Percentiles rank a stretch among this genome's conserved stretches.
Conservation (phyloP, 805 yeast genomes). For the Metschnikowia bowlesiae region DNA sequence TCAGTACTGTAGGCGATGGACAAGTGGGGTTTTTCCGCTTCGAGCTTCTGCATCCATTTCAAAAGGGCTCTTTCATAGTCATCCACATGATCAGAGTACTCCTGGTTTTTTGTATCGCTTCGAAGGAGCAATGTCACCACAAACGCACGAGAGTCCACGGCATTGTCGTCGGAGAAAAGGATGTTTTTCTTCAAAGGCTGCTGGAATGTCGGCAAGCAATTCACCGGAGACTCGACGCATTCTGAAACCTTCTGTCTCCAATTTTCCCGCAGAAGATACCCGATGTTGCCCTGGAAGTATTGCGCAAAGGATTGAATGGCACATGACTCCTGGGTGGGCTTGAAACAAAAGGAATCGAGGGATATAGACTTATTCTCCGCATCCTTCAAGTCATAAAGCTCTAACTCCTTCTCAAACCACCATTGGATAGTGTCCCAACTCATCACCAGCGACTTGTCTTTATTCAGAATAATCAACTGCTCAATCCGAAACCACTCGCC, state of each 20-base stretch:
- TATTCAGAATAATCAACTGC: constrained; percentile 62
- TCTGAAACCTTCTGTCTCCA: constrained; percentile 55
- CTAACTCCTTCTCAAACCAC: constrained; percentile 82
- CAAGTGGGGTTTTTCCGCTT: constrained; percentile 52
- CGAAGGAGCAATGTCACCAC: constrained; percentile 69
- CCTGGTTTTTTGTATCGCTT: constrained; percentile 43
- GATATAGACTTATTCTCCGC: constrained; percentile 21
- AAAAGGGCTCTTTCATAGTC: constrained; percentile 75
- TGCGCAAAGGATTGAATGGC: constrained; percentile 86
- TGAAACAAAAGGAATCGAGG: constrained; percentile 72
- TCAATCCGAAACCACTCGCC: constrained; percentile 91
- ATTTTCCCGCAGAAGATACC: constrained; percentile 40
- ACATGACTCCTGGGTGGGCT: constrained; percentile 76
- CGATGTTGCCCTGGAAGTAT: constrained; percentile 67
- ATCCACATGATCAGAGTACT: constrained; percentile 35
- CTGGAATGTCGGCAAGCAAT: constrained; percentile 84
- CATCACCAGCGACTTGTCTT: constrained; percentile 53
- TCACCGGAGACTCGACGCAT: constrained; percentile 81
- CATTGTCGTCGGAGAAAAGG: constrained; percentile 51
- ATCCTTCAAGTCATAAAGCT: constrained; percentile 30
- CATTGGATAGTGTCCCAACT: constrained; percentile 68
- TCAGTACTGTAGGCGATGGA: constrained; percentile 75
- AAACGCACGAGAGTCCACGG: constrained; percentile 63
- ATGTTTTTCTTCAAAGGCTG: constrained; percentile 77
- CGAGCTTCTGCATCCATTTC: constrained; percentile 42